Evolutionary conservation across 2,329 filamentous ascomycete genomes (phyloP), one percentile per base, ranked within the genome.

Genomic region (Rhynchosporium secalis): DNA sequence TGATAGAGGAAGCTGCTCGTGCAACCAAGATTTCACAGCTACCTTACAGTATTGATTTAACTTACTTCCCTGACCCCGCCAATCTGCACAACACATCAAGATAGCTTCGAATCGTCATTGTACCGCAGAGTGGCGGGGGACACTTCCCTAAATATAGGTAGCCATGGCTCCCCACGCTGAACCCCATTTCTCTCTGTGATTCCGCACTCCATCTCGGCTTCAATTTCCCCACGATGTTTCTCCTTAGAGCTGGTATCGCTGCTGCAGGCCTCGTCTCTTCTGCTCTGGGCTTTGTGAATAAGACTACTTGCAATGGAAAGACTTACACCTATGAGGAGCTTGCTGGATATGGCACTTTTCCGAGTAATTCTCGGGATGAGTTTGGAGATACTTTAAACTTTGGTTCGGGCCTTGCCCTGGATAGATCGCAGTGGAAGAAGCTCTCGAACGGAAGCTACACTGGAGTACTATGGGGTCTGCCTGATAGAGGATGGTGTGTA

Each of bases 371-470:
- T 2, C 77, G 80, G 38, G 89, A 91, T 75, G 86, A 87, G 71
- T 87, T 82, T 67, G 86, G 86, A 36, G 88, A 91, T 71, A 91
- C 87, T 0, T 77, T 91, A 36, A 86, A 86, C 43, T 78, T 89
- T 57, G 89, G 89, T 8, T 88, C 83, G 62, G 80, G 85, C 12
- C 83, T 88, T 68, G 83, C 86, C n/a, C 75, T 91, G 36, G 83
- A 88, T 61, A 77, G 78, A 62, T 76, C 74, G 40, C 80, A 81
- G 8, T 91, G 87, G 86, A 80, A 78, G 68, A 83, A 81, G 71
- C 75, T 75, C 2, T 72, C 73, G 4, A 79, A 76, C 68, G 78
- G 77, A 58, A 78, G 72, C 5, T 91, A 90, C 71, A 79, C 80
- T 2, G 88, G 71, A 15, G 79, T 83, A 3, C 71, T 90, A 28